Evolutionary conservation across 2,329 filamentous ascomycete genomes (phyloP), one percentile per base, ranked within the genome.

Genomic region (Phaeosphaeriaceae sp.): DNA sequence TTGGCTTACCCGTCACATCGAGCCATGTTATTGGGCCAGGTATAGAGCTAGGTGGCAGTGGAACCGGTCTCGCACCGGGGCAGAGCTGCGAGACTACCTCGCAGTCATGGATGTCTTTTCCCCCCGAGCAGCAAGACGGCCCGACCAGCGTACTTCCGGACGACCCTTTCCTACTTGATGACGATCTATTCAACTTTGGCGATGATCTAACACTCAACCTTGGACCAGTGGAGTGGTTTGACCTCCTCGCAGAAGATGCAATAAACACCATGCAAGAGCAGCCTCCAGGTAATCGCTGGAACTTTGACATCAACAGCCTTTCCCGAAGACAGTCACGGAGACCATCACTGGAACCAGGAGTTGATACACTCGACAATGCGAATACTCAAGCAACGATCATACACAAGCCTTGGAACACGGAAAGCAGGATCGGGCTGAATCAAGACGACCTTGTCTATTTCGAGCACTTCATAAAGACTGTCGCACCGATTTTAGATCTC

Each of bases 161-260:
- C n/a, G 66, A 67, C 17, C 57, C 63, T 56, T 66, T 73, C 61
- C 53, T 72, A 56, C 15, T 68, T 59, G 55, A 73, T 62, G 54
- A 62, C 63, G 61, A 63, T 51, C 40, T 64, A 41, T 60, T 78
- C 73, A 61, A 55, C n/a, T 62, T 66, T 33, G 58, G 56, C 11
- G 61, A 68, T 24, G 69, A 73, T 2, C 72, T 75, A 19, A 73
- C 74, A 20, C 69, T 76, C 3, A 77, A 79, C 48, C 73, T 77
- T 21, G 81, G 80, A 21, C 80, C 81, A 17, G 69, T 82, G 42
- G 77, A 80, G 61, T 83, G 81, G 81, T 82, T 82, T 57, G 81
- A 81, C 51, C 71, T 83, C 1, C 70, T 82, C 36, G 80, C 79
- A 48, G 77, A 78, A 46, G 80, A 81, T 65, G 78, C 78, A 1